Percentiles rank a stretch among this genome's conserved stretches.
Evolutionary conservation across 192 early-diverging fungal species (phyloP).

Genomic region (Coemansia reversa): DNA sequence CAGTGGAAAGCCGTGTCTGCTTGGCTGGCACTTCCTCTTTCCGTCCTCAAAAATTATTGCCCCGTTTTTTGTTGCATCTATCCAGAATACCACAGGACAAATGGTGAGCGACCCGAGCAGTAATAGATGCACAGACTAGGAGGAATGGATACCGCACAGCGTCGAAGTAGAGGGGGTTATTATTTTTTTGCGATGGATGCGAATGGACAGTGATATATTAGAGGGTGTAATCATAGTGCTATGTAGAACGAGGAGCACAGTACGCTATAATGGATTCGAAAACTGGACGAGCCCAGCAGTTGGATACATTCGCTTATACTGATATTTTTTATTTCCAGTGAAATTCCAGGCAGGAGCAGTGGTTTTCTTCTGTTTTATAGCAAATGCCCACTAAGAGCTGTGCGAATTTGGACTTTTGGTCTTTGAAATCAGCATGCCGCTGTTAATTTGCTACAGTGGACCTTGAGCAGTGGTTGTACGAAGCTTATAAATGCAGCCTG

Average conservation of each 20-base stretch:
- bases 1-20: neutral
- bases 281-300: neutral
- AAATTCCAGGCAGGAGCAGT: neutral
- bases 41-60: conserved; percentile 1
- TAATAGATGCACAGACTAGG: neutral
- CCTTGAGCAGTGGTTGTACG: neutral
- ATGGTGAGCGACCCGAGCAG: neutral
- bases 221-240: neutral
- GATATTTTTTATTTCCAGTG: neutral
- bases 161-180: neutral
- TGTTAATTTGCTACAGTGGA: neutral
- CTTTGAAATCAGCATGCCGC: neutral
- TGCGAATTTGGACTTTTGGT: neutral
- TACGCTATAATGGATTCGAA: neutral
- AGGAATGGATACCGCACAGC: conserved; percentile 11
- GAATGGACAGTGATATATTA: neutral
- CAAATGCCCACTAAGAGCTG: neutral
- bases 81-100: neutral
- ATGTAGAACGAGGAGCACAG: neutral
- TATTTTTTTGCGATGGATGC: neutral
- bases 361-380: neutral
- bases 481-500: neutral
- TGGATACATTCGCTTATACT: neutral
- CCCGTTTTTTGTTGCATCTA: neutral
- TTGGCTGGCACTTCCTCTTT: neutral